phyloP scores from a whole-genome alignment of 2,329 filamentous ascomycete genomes.

The Dactylellina parvicollis region DNA sequence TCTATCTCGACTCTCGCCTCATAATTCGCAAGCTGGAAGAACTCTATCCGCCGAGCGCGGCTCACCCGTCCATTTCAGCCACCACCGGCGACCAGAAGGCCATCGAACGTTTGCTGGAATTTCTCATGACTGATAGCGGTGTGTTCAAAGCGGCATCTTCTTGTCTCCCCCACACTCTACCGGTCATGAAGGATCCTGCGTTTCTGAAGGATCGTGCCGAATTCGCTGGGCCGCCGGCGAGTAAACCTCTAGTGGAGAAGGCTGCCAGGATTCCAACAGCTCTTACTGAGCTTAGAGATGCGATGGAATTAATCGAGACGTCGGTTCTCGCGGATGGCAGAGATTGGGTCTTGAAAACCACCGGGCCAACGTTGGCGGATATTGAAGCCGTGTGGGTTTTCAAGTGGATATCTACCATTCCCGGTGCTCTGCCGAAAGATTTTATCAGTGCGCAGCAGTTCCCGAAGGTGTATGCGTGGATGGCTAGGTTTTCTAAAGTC shows the following conservation, averaged over 20 bases:
- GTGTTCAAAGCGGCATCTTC: constrained; percentile 68
- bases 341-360: constrained; percentile 70
- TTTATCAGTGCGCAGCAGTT: constrained; percentile 67
- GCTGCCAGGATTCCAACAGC: constrained; percentile 63
- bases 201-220: constrained; percentile 70
- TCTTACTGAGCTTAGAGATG: constrained; percentile 67
- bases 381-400: constrained; percentile 76
- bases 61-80: constrained; percentile 61
- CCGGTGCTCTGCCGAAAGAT: constrained; percentile 67
- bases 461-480: constrained; percentile 72
- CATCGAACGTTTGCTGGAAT: constrained; percentile 68
- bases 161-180: constrained; percentile 69
- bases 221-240: constrained; percentile 61
- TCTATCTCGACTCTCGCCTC: constrained; percentile 76
- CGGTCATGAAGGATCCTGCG: constrained; percentile 67
- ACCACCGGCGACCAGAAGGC: constrained; percentile 63
- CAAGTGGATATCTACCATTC: constrained; percentile 71
- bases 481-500: constrained; percentile 69
- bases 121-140: constrained; percentile 64
- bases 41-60: constrained; percentile 64
- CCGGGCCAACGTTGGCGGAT: constrained; percentile 70
- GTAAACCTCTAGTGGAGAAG: background rate
- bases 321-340: constrained; percentile 73
- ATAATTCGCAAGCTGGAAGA: constrained; percentile 73
- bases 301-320: constrained; percentile 70